A percentile compares a stretch with the other conserved stretches of the same genome.
Evolutionary conservation across 169 alveolate species (phyloP).

Genomic region (Plasmodium yoelii): DNA sequence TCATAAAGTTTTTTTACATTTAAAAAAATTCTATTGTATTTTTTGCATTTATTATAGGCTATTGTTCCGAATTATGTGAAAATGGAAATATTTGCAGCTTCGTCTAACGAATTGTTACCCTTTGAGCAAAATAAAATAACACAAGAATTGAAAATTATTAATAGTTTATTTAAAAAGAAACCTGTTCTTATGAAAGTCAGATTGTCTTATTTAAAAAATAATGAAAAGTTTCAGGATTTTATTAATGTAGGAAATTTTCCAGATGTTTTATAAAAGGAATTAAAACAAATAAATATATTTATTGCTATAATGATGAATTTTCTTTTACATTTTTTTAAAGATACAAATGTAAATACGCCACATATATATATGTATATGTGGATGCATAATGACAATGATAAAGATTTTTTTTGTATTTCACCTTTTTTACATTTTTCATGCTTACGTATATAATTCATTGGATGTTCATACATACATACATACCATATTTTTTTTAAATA

Average conservation of each 20-base stretch:
- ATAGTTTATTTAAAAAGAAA: constrained; percentile 51
- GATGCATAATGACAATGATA: not conserved
- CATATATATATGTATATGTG: not conserved
- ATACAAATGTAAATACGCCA: not conserved
- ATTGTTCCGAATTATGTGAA: constrained; percentile 75
- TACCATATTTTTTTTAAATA: not conserved
- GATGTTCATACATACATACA: too few relatives aligned
- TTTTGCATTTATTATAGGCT: constrained; percentile 31
- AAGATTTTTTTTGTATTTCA: not conserved
- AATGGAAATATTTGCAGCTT: constrained; percentile 66
- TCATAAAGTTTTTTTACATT: not conserved
- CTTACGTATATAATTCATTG: not conserved
- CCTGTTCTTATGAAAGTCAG: constrained; percentile 78
- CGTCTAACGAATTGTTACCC: constrained; percentile 57
- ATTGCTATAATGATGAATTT: not conserved
- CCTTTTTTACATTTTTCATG: constrained; percentile 35
- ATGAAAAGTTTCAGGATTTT: constrained; percentile 62
- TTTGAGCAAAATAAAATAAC: constrained; percentile 51
- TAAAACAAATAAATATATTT: not conserved
- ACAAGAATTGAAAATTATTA: constrained; percentile 54
- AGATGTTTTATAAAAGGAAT: constrained; percentile 20
- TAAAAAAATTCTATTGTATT: constrained; percentile 1
- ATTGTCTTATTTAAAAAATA: constrained; percentile 51
- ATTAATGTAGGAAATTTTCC: constrained; percentile 74
- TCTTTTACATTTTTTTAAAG: constrained; percentile 9